Evolutionary conservation across 805 yeast species (phyloP).

Genomic region (Candida berthetii): DNA sequence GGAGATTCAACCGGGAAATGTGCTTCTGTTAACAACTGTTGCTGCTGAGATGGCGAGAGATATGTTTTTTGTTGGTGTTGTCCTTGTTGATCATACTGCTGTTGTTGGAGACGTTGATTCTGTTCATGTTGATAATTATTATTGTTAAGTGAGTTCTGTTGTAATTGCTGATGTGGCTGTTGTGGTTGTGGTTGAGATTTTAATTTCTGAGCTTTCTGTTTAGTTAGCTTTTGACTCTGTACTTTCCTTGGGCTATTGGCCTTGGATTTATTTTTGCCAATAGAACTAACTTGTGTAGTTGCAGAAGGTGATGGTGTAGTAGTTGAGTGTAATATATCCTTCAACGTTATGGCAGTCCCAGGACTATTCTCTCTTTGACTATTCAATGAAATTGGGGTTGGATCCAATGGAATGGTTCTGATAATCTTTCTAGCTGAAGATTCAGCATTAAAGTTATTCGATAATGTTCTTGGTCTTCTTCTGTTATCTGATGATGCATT

Average conservation of each 20-base stretch:
- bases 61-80: neutral
- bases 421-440: slow-evolving; percentile 69
- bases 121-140: neutral
- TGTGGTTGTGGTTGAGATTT: slow-evolving; percentile 3
- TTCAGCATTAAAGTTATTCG: slow-evolving; percentile 57
- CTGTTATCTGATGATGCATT: slow-evolving; percentile 26
- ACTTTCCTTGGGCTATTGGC: slow-evolving; percentile 1
- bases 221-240: neutral
- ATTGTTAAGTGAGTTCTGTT: neutral
- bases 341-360: slow-evolving; percentile 7
- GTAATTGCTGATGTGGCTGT: slow-evolving; percentile 2
- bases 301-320: neutral
- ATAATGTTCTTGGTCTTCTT: slow-evolving; percentile 40
- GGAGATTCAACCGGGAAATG: slow-evolving; percentile 12
- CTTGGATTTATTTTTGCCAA: neutral
- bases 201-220: neutral
- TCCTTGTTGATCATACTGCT: slow-evolving; percentile 2
- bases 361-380: slow-evolving; percentile 10
- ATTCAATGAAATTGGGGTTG: slow-evolving; percentile 53
- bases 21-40: slow-evolving; percentile 9
- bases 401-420: slow-evolving; percentile 76
- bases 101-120: neutral
- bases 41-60: neutral
- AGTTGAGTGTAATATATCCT: slow-evolving; percentile 5
- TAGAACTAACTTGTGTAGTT: neutral